phyloP scores from a whole-genome alignment of 176 grass and related monocot genomes.

The Aechmea fasciata region DNA sequence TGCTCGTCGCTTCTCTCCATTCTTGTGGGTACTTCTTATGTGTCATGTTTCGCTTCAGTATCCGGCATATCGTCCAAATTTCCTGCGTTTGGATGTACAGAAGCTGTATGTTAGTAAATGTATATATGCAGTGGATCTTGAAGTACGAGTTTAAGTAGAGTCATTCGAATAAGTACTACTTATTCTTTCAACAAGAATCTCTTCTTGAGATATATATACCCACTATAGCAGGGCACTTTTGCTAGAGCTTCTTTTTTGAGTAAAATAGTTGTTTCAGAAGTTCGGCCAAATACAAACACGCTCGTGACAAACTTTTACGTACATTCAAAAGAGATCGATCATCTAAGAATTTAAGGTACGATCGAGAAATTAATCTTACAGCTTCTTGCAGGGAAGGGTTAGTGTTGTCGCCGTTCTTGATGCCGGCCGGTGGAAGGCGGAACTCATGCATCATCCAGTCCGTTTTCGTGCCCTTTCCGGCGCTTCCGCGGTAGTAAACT shows the following conservation, averaged over 20 bases:
- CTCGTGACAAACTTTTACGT: not conserved
- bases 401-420: slow-evolving; percentile 11
- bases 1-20: slow-evolving; percentile 19
- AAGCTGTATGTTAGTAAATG: no score
- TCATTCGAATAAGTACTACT: no score
- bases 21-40: slow-evolving; percentile 47
- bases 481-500: slow-evolving; percentile 79
- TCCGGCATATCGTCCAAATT: slow-evolving; percentile 85
- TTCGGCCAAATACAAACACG: not conserved
- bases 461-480: slow-evolving; percentile 82
- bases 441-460: slow-evolving; percentile 99
- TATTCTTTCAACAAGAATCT: no score
- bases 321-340: not conserved
- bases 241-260: not conserved
- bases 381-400: slow-evolving; percentile 67
- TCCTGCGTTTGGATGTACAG: slow-evolving; percentile 26
- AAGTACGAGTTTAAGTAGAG: no score
- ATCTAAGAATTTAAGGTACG: not conserved
- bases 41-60: slow-evolving; percentile 60
- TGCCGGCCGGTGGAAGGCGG: slow-evolving; percentile 47
- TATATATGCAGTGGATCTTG: no score
- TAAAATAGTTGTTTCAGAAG: slow-evolving; percentile 2
- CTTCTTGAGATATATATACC: no score
- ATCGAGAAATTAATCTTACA: slow-evolving; percentile 43
- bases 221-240: no score